Percentiles rank a stretch among this genome's conserved stretches.
These are phyloP conservation scores for Aspergillus phoenicis DNA, from an alignment of 2,329 filamentous ascomycete genomes.

Conservation along the genomic window DNA sequence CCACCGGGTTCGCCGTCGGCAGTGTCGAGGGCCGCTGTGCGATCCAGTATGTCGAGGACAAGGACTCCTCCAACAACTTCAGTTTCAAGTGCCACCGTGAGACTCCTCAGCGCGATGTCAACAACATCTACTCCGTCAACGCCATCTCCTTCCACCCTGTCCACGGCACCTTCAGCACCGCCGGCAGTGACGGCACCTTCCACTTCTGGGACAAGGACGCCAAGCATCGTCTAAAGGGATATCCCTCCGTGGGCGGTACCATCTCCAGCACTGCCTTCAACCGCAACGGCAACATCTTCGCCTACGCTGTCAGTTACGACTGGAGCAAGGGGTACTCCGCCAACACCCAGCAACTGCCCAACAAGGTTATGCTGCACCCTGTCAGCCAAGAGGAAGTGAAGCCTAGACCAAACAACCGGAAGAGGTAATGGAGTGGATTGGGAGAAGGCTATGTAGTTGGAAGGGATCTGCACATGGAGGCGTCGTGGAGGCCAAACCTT, in stretches of 20 bases:
- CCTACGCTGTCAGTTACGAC: slow-evolving; percentile 91
- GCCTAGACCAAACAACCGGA: slow-evolving; percentile 51
- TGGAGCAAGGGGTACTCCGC: slow-evolving; percentile 94
- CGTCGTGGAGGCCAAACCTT: too few species aligned
- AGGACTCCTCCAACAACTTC: slow-evolving; percentile 89
- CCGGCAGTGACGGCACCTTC: slow-evolving; percentile 92
- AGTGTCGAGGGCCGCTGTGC: slow-evolving; percentile 97
- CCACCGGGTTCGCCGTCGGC: slow-evolving; percentile 88
- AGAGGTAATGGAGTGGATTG: slow-evolving; percentile 38
- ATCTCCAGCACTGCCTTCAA: slow-evolving; percentile 95
- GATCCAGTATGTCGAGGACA: slow-evolving; percentile 97
- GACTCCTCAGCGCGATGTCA: slow-evolving; percentile 67
- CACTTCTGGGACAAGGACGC: slow-evolving; percentile 78
- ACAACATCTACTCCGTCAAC: slow-evolving; percentile 93
- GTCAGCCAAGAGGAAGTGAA: slow-evolving; percentile 68
- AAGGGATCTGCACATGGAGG: not conserved
- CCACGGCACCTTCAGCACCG: slow-evolving; percentile 97
- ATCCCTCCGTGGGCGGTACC: slow-evolving; percentile 77
- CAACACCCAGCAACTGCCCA: slow-evolving; percentile 71
- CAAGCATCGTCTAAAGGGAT: slow-evolving; percentile 87
- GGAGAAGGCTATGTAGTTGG: slow-evolving; percentile 7
- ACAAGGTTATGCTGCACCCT: slow-evolving; percentile 84
- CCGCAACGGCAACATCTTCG: slow-evolving; percentile 78
- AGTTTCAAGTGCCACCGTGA: slow-evolving; percentile 99
- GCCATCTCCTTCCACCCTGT: slow-evolving; percentile 96